Evolutionary conservation across 2,329 filamentous ascomycete genomes (phyloP).

Genomic region (Davidsoniella neocaledoniae): DNA sequence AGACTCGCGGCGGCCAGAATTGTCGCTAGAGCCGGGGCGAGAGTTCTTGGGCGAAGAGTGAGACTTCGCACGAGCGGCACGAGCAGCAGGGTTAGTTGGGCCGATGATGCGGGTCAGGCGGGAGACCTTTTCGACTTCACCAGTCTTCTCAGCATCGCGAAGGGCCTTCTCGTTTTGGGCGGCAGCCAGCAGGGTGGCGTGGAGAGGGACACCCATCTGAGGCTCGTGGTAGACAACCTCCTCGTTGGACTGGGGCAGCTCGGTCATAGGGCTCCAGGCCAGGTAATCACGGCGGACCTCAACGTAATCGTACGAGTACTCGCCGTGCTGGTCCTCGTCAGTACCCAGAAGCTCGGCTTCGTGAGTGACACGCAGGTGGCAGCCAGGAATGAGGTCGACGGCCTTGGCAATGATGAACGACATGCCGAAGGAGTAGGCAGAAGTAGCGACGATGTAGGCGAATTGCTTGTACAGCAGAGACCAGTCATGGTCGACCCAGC

Average conservation of each 20-base stretch:
- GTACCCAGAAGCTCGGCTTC: constrained; percentile 74
- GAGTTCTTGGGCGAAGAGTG: constrained; percentile 1
- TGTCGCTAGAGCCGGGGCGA: not conserved
- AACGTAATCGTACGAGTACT: constrained; percentile 82
- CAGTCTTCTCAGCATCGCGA: constrained; percentile 5
- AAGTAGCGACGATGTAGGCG: constrained; percentile 53
- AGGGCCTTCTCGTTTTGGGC: constrained; percentile 13
- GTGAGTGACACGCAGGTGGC: constrained; percentile 63
- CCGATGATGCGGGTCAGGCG: constrained; percentile 15
- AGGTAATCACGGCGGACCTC: constrained; percentile 79
- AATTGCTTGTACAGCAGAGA: constrained; percentile 64
- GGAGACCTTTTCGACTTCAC: constrained; percentile 13
- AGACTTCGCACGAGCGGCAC: not conserved
- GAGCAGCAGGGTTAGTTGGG: not conserved
- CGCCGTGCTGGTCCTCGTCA: constrained; percentile 80
- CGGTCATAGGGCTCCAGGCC: constrained; percentile 52
- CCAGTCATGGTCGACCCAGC: constrained; percentile 62
- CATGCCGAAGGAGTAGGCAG: constrained; percentile 54
- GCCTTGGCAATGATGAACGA: constrained; percentile 56
- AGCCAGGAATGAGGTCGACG: constrained; percentile 60
- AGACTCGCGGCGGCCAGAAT: no score
- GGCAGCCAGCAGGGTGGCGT: constrained; percentile 28
- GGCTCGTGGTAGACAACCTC: constrained; percentile 33
- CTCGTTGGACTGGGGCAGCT: constrained; percentile 32
- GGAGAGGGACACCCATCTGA: constrained; percentile 56